Evolutionary conservation across 1,284 basidiomycete species (phyloP).

Genomic region (Marasmius fiardii): DNA sequence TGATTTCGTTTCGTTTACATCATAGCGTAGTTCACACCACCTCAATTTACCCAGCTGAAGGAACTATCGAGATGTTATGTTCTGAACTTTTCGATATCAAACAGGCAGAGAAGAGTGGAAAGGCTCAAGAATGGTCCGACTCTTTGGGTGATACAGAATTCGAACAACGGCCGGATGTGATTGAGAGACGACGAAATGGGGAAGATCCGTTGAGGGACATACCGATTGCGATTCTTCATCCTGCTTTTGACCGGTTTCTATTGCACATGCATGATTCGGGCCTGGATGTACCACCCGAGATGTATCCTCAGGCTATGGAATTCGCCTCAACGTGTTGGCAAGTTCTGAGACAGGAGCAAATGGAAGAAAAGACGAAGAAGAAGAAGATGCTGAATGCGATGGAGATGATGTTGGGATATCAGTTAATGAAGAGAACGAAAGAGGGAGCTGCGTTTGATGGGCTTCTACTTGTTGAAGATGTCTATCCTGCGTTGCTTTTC

Average conservation of each 20-base stretch:
- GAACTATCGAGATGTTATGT: not conserved
- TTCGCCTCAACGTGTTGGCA: not conserved
- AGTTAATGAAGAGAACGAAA: not conserved
- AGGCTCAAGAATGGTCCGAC: not conserved
- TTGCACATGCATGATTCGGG: not conserved
- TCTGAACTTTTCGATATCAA: not conserved
- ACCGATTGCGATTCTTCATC: not conserved
- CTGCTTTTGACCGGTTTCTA: not conserved
- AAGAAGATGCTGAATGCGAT: not conserved
- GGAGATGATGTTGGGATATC: not conserved
- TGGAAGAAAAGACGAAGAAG: not conserved
- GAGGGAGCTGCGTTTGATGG: slow-evolving; percentile 1
- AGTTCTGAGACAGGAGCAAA: not conserved
- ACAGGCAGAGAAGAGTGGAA: not conserved
- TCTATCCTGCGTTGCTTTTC: not conserved
- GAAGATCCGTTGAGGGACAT: slow-evolving; percentile 1
- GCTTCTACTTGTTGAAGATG: not conserved
- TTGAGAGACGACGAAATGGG: not conserved
- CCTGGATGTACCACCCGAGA: not conserved
- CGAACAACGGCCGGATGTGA: not conserved
- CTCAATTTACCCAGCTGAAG: too few species aligned
- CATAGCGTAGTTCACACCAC: too few species aligned
- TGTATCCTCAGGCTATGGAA: not conserved
- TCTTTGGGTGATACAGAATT: not conserved
- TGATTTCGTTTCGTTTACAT: too few species aligned